These are phyloP conservation scores for Tylopilus intermedius DNA, from an alignment of 768 basidiomycete genomes.

Conservation along the genomic window DNA sequence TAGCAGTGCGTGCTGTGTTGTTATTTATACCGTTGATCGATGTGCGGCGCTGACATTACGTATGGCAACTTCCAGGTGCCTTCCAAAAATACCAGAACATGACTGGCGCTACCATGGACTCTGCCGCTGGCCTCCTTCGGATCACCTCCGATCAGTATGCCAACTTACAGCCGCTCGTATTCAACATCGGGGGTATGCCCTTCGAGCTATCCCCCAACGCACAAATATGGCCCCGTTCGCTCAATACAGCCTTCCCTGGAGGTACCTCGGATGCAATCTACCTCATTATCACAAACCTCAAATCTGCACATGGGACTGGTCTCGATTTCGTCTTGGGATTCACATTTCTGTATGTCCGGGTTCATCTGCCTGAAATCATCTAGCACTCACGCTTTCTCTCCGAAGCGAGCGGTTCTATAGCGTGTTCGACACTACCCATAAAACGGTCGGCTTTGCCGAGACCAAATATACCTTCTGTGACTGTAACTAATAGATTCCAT, in stretches of 20 bases:
- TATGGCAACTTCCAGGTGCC: not conserved
- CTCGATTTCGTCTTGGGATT: no score
- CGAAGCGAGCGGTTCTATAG: no score
- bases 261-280: not conserved
- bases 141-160: not conserved
- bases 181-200: not conserved
- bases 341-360: no score
- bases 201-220: not conserved
- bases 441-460: no score
- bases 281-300: not conserved
- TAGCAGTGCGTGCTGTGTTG: not conserved
- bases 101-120: not conserved
- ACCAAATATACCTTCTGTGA: no score
- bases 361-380: no score
- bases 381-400: no score
- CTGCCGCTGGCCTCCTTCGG: not conserved
- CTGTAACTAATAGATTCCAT: no score
- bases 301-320: no score
- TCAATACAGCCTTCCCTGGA: no score
- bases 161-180: not conserved
- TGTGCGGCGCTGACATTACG: not conserved
- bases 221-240: not conserved
- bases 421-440: no score
- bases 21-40: no score
- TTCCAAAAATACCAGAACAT: not conserved